Conservation (phyloP, 148 eudicot species). For the Nyssa sinensis region DNA sequence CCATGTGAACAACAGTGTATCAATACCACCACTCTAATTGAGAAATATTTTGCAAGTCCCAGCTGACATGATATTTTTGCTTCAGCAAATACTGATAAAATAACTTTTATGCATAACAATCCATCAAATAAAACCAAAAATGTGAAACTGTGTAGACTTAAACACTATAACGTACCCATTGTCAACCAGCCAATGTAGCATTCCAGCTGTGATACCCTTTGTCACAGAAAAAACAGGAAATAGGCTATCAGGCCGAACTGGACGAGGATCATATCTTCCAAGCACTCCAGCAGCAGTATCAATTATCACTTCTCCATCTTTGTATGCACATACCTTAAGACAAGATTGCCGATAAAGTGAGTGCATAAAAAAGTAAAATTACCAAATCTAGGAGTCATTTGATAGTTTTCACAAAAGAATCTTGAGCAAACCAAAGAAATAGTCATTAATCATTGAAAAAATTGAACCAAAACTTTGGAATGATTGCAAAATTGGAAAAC, state of each 20-base stretch:
- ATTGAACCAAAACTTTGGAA: neutral
- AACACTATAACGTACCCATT: slow-evolving; percentile 51
- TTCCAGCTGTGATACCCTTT: slow-evolving; percentile 88
- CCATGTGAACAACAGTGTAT: neutral
- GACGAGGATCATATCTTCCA: slow-evolving; percentile 98
- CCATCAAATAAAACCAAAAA: neutral
- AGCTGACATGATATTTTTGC: neutral
- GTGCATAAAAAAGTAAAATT: neutral
- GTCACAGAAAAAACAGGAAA: slow-evolving; percentile 93
- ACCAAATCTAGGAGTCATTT: neutral
- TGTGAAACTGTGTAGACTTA: neutral
- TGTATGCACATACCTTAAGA: slow-evolving; percentile 87
- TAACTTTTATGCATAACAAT: neutral
- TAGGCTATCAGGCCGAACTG: slow-evolving; percentile 94
- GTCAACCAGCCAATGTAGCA: slow-evolving; percentile 93
- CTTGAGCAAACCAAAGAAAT: neutral
- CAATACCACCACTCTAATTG: neutral
- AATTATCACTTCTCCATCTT: slow-evolving; percentile 93
- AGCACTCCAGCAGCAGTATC: slow-evolving; percentile 97
- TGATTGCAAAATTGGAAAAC: neutral
- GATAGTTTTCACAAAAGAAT: neutral
- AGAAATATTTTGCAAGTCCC: neutral
- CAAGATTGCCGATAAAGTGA: neutral
- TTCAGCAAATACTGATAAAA: neutral
- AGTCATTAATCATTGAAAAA: neutral